A percentile compares a stretch with the other conserved stretches of the same genome.
Conservation (phyloP, 2,329 filamentous ascomycete species). For the Penicillium sp. region DNA sequence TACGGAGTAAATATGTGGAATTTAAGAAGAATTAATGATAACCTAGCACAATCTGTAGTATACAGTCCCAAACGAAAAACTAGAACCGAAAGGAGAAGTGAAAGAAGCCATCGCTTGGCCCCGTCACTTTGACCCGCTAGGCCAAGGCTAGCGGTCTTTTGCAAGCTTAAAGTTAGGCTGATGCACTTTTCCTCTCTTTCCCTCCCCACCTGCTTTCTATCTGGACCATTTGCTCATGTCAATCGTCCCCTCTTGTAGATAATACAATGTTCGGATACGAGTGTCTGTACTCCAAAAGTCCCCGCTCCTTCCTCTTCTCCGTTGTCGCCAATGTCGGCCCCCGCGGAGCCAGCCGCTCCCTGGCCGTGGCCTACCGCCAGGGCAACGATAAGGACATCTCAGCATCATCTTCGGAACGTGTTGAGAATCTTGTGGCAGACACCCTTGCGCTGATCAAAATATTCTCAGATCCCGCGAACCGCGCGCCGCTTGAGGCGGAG, state of each 20-base stretch:
- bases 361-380: background rate
- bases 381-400: slow-evolving; percentile 1
- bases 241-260: slow-evolving; percentile 2
- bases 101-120: background rate
- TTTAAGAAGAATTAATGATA: too few species aligned
- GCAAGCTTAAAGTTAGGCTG: slow-evolving; percentile 1
- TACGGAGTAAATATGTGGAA: too few species aligned
- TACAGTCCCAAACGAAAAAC: too few species aligned
- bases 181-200: background rate
- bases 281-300: slow-evolving; percentile 1
- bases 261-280: slow-evolving; percentile 2
- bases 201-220: background rate
- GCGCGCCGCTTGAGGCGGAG: slow-evolving; percentile 14
- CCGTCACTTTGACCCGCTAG: background rate
- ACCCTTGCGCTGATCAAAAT: slow-evolving; percentile 12
- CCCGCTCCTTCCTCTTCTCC: background rate
- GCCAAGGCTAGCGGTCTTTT: background rate
- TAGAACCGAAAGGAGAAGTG: too few species aligned
- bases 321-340: slow-evolving; percentile 4
- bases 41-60: too few species aligned
- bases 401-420: background rate
- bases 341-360: background rate
- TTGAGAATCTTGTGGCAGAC: slow-evolving; percentile 9
- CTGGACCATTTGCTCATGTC: background rate
- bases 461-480: slow-evolving; percentile 13